These are phyloP conservation scores for Eustoma russellianum DNA, from an alignment of 257 asterid species.

Conservation along the genomic window DNA sequence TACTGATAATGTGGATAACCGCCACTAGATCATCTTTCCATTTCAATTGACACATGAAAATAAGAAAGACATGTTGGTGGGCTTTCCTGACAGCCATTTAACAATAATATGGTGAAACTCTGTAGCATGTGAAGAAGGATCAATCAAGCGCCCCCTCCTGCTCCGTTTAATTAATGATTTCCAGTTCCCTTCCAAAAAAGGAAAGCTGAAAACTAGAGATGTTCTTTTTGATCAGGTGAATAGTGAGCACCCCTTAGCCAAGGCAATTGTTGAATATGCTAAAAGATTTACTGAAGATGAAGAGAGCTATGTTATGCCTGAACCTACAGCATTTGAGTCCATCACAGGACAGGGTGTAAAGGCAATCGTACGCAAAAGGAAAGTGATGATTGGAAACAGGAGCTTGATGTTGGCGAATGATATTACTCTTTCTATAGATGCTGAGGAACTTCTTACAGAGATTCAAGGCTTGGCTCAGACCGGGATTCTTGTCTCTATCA, in stretches of 20 bases:
- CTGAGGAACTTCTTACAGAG: slow-evolving; percentile 57
- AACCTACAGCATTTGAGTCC: slow-evolving; percentile 48
- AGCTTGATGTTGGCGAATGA: slow-evolving; percentile 44
- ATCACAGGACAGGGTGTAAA: slow-evolving; percentile 83
- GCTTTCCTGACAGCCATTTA: no score
- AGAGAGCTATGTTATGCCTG: slow-evolving; percentile 42
- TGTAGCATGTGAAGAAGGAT: no score
- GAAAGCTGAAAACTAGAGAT: neutral
- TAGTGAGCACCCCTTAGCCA: slow-evolving; percentile 86
- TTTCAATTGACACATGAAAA: no score
- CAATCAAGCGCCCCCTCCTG: no score
- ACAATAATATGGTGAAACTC: no score
- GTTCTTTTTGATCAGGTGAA: slow-evolving; percentile 37
- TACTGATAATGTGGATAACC: no score
- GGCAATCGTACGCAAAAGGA: slow-evolving; percentile 55
- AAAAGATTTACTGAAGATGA: slow-evolving; percentile 39
- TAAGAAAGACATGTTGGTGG: no score
- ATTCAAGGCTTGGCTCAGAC: slow-evolving; percentile 58
- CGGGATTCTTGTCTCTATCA: slow-evolving; percentile 58
- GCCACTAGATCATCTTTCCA: no score
- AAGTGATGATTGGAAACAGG: slow-evolving; percentile 70
- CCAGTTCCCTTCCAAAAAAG: no score
- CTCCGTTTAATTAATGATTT: no score
- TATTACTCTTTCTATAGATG: slow-evolving; percentile 37
- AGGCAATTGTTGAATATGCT: slow-evolving; percentile 58